Evolutionary conservation across 2,329 filamentous ascomycete species (phyloP).

Genomic region (Ascochyta koolunga): DNA sequence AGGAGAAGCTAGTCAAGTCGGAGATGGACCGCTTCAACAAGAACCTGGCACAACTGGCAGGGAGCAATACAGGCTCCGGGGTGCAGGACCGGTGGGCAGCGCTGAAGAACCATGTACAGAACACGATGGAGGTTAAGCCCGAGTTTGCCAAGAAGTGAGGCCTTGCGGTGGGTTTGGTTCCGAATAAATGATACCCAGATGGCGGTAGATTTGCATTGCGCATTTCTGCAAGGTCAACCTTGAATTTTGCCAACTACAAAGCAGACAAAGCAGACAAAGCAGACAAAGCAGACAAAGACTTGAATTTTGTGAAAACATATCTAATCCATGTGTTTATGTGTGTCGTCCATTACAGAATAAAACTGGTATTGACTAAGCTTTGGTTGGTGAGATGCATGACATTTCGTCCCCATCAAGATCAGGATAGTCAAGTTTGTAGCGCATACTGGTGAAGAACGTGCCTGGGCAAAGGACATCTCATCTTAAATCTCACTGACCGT

Average conservation of each 20-base stretch:
- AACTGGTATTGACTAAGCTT: too few species aligned
- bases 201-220: background rate
- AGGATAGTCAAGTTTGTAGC: too few species aligned
- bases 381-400: too few species aligned
- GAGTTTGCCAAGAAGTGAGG: conserved; percentile 61
- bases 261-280: too few species aligned
- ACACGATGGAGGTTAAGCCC: conserved; percentile 87
- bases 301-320: background rate
- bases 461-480: too few species aligned
- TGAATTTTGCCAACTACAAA: background rate
- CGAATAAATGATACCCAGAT: conserved; percentile 2
- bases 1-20: conserved; percentile 76
- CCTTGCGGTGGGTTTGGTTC: background rate
- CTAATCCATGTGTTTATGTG: too few species aligned
- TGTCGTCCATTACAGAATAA: too few species aligned
- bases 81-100: conserved; percentile 71
- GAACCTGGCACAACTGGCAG: conserved; percentile 79
- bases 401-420: too few species aligned
- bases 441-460: too few species aligned
- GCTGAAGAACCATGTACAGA: conserved; percentile 79
- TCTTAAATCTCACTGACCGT: background rate
- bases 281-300: too few species aligned
- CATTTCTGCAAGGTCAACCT: background rate
- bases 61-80: conserved; percentile 21
- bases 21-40: conserved; percentile 85